Evolutionary conservation across 345 rosid species (phyloP).

Genomic region (Eutrema yunnanense): DNA sequence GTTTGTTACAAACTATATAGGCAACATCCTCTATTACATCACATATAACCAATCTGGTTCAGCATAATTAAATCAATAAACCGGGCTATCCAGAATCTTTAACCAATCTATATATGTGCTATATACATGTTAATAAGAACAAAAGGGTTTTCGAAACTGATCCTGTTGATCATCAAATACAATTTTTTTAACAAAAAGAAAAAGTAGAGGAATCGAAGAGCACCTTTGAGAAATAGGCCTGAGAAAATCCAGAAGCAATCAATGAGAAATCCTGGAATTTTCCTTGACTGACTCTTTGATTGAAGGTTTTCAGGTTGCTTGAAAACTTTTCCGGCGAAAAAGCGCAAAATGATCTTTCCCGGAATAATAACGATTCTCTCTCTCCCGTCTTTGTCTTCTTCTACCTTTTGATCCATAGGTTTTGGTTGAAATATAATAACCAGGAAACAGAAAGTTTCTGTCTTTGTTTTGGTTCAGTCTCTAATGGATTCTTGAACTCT

Average conservation of each 20-base stretch:
- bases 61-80: no score
- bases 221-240: slow-evolving; percentile 15
- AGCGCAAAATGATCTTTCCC: slow-evolving; percentile 13
- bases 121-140: no score
- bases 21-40: no score
- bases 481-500: no score
- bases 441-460: background rate
- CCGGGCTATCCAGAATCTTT: no score
- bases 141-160: slow-evolving; percentile 4
- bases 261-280: background rate
- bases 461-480: no score
- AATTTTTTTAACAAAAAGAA: background rate
- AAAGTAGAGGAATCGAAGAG: slow-evolving; percentile 18
- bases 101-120: no score
- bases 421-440: slow-evolving; percentile 11
- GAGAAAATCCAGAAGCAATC: slow-evolving; percentile 3
- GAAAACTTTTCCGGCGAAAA: slow-evolving; percentile 14
- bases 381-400: slow-evolving; percentile 20
- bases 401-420: slow-evolving; percentile 25
- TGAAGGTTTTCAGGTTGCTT: background rate
- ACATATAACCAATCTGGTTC: no score
- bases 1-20: no score
- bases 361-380: slow-evolving; percentile 16
- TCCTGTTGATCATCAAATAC: background rate
- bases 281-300: slow-evolving; percentile 20